A percentile compares a stretch with the other conserved stretches of the same genome.
Evolutionary conservation across 345 rosid genomes (phyloP).

Genomic region (Microcos paniculata): DNA sequence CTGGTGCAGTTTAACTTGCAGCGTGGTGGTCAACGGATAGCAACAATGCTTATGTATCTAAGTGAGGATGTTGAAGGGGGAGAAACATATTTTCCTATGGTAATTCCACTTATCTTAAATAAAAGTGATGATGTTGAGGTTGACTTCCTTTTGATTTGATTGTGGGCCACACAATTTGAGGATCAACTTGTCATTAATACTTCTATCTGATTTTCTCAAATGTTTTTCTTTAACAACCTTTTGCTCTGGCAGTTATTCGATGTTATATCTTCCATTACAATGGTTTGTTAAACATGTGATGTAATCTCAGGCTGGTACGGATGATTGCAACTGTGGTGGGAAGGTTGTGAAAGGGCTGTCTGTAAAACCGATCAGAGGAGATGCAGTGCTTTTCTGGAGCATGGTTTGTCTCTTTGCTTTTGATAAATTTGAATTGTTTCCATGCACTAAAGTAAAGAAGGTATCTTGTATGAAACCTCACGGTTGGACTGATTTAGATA

Average conservation of each 20-base stretch:
- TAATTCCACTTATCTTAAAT: slow-evolving; percentile 22
- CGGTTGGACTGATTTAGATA: not conserved
- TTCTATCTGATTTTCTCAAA: not conserved
- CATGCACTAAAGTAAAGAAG: not conserved
- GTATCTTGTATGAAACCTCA: not conserved
- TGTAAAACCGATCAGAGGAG: slow-evolving; percentile 88
- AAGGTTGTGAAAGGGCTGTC: slow-evolving; percentile 68
- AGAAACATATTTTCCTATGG: slow-evolving; percentile 95
- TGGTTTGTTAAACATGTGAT: not conserved
- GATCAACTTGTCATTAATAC: not conserved
- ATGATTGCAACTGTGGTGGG: slow-evolving; percentile 86
- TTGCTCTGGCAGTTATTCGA: not conserved
- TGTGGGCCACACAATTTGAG: not conserved
- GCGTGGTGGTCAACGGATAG: slow-evolving; percentile 91
- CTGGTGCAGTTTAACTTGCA: slow-evolving; percentile 70
- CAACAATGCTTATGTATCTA: slow-evolving; percentile 93
- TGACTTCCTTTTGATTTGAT: not conserved
- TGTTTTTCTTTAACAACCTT: not conserved
- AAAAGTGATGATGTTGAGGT: not conserved
- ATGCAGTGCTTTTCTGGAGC: slow-evolving; percentile 98
- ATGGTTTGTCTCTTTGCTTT: slow-evolving; percentile 60
- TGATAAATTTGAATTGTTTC: not conserved
- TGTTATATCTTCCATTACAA: not conserved
- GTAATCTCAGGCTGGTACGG: slow-evolving; percentile 75
- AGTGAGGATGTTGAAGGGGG: slow-evolving; percentile 92